phyloP scores from a whole-genome alignment of 2,329 filamentous ascomycete species.

The Allantophomopsis lycopodina region DNA sequence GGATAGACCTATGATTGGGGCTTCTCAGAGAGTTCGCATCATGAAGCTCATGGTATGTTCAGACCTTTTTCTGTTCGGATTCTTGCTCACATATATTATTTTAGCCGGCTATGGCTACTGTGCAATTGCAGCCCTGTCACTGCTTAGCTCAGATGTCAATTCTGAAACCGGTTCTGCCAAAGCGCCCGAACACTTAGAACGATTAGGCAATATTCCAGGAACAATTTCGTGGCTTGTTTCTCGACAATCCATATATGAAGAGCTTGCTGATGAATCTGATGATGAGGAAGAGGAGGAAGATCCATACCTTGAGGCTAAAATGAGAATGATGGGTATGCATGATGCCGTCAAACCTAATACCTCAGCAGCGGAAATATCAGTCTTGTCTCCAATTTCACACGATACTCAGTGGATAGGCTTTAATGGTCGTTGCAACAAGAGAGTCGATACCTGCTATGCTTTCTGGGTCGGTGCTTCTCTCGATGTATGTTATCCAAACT shows the following conservation, averaged over 20 bases:
- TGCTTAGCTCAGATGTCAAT: slow-evolving; percentile 33
- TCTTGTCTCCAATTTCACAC: slow-evolving; percentile 6
- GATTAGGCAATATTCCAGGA: slow-evolving; percentile 19
- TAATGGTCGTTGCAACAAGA: slow-evolving; percentile 84
- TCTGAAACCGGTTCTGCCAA: slow-evolving; percentile 10
- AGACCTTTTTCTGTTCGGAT: no score
- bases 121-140: slow-evolving; percentile 61
- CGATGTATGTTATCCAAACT: slow-evolving; percentile 19
- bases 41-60: slow-evolving; percentile 18
- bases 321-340: no score
- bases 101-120: slow-evolving; percentile 84
- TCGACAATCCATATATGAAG: slow-evolving; percentile 49
- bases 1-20: slow-evolving; percentile 17
- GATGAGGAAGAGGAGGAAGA: slow-evolving; percentile 25
- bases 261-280: slow-evolving; percentile 25
- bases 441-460: slow-evolving; percentile 87
- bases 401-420: slow-evolving; percentile 48
- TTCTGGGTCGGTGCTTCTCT: slow-evolving; percentile 76
- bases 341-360: no score
- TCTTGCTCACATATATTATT: slow-evolving; percentile 1
- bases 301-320: slow-evolving; percentile 12
- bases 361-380: background rate
- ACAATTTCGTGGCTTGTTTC: slow-evolving; percentile 42
- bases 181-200: slow-evolving; percentile 4
- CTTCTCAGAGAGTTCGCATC: slow-evolving; percentile 17